Evolutionary conservation across 2,329 filamentous ascomycete species (phyloP).

Genomic region (Fusarium oligoseptatum): DNA sequence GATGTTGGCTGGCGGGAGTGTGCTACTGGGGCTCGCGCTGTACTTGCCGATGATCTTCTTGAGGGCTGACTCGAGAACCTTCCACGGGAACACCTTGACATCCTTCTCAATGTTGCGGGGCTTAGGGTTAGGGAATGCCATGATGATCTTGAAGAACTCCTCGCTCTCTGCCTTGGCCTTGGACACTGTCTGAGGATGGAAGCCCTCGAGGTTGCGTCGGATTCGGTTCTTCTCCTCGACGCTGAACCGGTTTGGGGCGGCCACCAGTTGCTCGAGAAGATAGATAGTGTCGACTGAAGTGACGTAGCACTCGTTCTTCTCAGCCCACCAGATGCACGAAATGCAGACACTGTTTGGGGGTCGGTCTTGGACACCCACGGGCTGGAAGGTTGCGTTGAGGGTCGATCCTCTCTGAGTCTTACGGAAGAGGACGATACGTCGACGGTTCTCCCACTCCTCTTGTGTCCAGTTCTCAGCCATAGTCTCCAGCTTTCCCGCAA

Average conservation of each 20-base stretch:
- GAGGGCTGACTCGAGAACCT: conserved; percentile 84
- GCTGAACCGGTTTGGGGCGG: conserved; percentile 80
- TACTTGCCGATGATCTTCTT: conserved; percentile 99
- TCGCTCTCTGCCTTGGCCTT: conserved; percentile 94
- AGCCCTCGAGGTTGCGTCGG: conserved; percentile 93
- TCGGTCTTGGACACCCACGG: conserved; percentile 83
- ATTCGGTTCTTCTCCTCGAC: conserved; percentile 99
- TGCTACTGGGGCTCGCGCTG: conserved; percentile 63
- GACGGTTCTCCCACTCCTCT: conserved; percentile 83
- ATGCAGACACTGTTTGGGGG: conserved; percentile 90
- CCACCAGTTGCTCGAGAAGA: conserved; percentile 91
- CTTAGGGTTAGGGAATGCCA: conserved; percentile 95
- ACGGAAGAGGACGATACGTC: conserved; percentile 90
- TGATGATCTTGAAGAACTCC: conserved; percentile 99
- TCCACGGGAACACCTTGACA: conserved; percentile 98
- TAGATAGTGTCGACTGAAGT: conserved; percentile 98
- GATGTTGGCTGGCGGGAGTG: conserved; percentile 55
- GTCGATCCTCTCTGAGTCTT: conserved; percentile 86
- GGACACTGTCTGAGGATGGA: conserved; percentile 91
- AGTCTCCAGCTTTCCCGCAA: conserved; percentile 84
- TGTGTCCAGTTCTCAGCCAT: conserved; percentile 88
- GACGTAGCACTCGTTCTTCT: conserved; percentile 90
- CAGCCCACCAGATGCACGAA: conserved; percentile 97
- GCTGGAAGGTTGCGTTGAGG: conserved; percentile 83
- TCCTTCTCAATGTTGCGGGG: conserved; percentile 99